These are phyloP conservation scores for Lipomyces lipofer DNA, from an alignment of 805 yeast genomes.

Conservation along the genomic window DNA sequence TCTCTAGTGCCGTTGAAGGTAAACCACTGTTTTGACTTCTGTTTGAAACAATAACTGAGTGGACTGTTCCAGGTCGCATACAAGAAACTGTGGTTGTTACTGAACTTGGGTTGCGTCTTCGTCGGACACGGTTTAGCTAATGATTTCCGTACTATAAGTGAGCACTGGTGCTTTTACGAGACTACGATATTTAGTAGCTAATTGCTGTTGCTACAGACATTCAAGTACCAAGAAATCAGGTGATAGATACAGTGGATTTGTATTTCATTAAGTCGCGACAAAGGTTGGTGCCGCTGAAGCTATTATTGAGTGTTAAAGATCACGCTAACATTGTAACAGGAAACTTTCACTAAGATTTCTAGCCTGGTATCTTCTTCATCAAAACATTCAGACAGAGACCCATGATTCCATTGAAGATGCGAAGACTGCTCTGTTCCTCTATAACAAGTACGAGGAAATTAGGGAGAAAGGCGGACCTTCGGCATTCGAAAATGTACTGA, in stretches of 20 bases:
- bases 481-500: conserved; percentile 60
- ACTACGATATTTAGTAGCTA: background rate
- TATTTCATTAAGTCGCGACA: conserved; percentile 74
- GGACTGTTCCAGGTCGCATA: conserved; percentile 67
- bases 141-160: conserved; percentile 84
- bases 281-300: conserved; percentile 46
- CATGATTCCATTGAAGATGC: conserved; percentile 99
- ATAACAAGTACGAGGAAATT: conserved; percentile 68
- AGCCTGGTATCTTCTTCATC: conserved; percentile 73
- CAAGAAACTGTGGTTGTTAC: conserved; percentile 82
- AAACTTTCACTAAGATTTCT: conserved; percentile 81
- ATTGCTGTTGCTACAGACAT: conserved; percentile 47
- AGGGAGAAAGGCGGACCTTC: conserved; percentile 47
- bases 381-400: conserved; percentile 83
- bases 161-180: background rate
- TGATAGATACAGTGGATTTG: conserved; percentile 82
- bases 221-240: conserved; percentile 80
- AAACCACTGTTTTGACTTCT: background rate
- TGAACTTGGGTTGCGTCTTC: conserved; percentile 86
- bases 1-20: conserved; percentile 66
- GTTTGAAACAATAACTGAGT: background rate
- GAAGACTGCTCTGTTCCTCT: conserved; percentile 73
- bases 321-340: conserved; percentile 8
- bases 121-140: conserved; percentile 92
- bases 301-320: background rate